A percentile compares a stretch with the other conserved stretches of the same genome.
Evolutionary conservation across 192 early-diverging fungal genomes (phyloP).

Genomic region (Podila horticola): DNA sequence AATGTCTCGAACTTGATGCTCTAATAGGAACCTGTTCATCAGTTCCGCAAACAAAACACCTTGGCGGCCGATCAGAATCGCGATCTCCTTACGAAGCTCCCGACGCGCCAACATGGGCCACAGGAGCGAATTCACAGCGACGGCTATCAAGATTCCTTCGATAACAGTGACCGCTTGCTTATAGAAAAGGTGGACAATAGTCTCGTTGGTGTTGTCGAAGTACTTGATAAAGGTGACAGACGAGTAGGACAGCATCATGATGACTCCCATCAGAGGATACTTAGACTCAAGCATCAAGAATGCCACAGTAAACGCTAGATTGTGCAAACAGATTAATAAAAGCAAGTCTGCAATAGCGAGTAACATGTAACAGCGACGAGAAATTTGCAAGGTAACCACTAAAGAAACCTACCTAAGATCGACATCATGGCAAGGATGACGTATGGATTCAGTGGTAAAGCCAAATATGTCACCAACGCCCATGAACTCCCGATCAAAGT

Average conservation of each 20-base stretch:
- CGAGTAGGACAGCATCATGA: conserved; percentile 20
- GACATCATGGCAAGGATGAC: conserved; percentile 10
- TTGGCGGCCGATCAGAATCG: conserved; percentile 37
- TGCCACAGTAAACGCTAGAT: conserved; percentile 6
- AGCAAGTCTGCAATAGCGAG: too few relatives aligned
- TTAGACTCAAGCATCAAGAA: conserved; percentile 5
- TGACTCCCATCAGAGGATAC: conserved; percentile 10
- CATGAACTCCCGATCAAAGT: conserved; percentile 47
- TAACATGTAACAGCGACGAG: neutral
- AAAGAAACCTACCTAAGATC: conserved; percentile 3
- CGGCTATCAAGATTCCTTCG: conserved; percentile 8
- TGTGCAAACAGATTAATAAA: conserved; percentile 28
- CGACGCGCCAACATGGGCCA: conserved; percentile 72
- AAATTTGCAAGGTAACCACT: neutral
- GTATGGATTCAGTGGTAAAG: conserved; percentile 1
- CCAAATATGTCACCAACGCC: conserved; percentile 33
- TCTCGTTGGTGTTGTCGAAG: conserved; percentile 1
- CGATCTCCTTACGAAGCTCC: conserved; percentile 63
- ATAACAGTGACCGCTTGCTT: conserved; percentile 11
- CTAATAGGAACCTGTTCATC: conserved; percentile 65
- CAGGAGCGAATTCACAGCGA: conserved; percentile 2
- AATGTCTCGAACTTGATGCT: conserved; percentile 3
- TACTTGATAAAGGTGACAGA: conserved; percentile 5
- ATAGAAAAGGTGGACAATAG: neutral
- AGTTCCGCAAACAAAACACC: conserved; percentile 71